A percentile compares a stretch with the other conserved stretches of the same genome.
Evolutionary conservation across 2,329 filamentous ascomycete species (phyloP).

Genomic region (Xylaria sp.): DNA sequence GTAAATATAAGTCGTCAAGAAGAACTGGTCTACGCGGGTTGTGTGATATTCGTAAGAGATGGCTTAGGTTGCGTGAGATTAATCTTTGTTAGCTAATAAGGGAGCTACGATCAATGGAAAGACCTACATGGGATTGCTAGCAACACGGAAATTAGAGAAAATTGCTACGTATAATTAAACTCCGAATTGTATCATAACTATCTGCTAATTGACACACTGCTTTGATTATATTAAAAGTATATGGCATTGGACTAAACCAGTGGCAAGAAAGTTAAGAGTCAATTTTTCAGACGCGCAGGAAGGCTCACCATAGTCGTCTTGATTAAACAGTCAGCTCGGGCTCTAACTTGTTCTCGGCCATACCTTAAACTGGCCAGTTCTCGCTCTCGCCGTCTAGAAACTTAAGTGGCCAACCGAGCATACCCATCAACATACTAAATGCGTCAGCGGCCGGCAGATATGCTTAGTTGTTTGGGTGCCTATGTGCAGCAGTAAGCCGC

Average conservation of each 20-base stretch:
- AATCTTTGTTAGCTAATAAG: neutral
- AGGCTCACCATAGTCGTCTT: neutral
- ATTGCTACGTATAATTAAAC: neutral
- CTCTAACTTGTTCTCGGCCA: neutral
- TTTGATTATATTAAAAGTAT: neutral
- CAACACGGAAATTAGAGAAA: neutral
- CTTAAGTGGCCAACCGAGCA: neutral
- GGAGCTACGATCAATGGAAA: neutral
- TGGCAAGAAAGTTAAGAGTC: neutral
- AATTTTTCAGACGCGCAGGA: neutral
- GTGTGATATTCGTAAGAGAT: neutral
- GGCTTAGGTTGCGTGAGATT: neutral
- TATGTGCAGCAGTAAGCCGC: neutral
- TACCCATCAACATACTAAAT: neutral
- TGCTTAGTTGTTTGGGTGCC: neutral
- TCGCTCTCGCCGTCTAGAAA: neutral
- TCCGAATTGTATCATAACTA: neutral
- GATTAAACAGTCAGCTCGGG: neutral
- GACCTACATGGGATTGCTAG: neutral
- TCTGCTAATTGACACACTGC: neutral
- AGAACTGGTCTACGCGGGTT: neutral
- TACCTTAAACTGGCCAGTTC: neutral
- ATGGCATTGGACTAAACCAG: neutral
- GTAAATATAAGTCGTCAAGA: neutral
- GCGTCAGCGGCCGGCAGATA: neutral